Conservation (phyloP, 2,329 filamentous ascomycete species). For the Cercospora brassicicola region DNA sequence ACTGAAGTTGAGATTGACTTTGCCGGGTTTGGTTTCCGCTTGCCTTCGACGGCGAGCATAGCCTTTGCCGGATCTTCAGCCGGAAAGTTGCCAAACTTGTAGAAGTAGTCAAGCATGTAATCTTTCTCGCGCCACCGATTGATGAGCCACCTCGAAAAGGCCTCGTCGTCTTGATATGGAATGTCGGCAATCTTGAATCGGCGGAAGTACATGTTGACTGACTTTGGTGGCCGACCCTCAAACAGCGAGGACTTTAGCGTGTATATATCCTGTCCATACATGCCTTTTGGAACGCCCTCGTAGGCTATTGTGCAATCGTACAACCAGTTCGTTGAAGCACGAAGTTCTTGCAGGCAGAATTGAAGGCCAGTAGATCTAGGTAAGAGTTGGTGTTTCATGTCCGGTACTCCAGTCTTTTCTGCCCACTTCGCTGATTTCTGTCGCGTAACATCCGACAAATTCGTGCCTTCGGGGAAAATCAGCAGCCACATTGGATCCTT, state of each 20-base stretch:
- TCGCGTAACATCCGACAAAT: constrained; percentile 69
- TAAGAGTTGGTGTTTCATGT: constrained; percentile 72
- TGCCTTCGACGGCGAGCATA: constrained; percentile 42
- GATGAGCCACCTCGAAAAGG: constrained; percentile 81
- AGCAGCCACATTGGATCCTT: constrained; percentile 85
- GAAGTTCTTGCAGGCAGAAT: constrained; percentile 76
- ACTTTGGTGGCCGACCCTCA: constrained; percentile 84
- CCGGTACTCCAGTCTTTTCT: constrained; percentile 69
- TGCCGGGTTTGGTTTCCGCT: constrained; percentile 42
- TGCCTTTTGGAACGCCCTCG: constrained; percentile 79
- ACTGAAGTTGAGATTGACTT: constrained; percentile 52
- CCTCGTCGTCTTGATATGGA: constrained; percentile 69
- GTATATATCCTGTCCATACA: constrained; percentile 89
- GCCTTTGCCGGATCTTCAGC: constrained; percentile 54
- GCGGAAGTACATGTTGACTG: constrained; percentile 95
- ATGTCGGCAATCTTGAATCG: constrained; percentile 79
- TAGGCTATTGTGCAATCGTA: constrained; percentile 96
- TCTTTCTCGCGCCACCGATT: constrained; percentile 93
- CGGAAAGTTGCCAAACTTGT: constrained; percentile 73
- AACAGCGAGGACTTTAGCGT: constrained; percentile 84
- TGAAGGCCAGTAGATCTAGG: constrained; percentile 78
- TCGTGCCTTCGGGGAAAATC: constrained; percentile 85
- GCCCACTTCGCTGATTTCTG: constrained; percentile 73
- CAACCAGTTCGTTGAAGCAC: constrained; percentile 73
- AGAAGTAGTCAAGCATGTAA: constrained; percentile 78